Conservation (phyloP, 1,139 yeast species). For the Yamadazyma sp. region DNA sequence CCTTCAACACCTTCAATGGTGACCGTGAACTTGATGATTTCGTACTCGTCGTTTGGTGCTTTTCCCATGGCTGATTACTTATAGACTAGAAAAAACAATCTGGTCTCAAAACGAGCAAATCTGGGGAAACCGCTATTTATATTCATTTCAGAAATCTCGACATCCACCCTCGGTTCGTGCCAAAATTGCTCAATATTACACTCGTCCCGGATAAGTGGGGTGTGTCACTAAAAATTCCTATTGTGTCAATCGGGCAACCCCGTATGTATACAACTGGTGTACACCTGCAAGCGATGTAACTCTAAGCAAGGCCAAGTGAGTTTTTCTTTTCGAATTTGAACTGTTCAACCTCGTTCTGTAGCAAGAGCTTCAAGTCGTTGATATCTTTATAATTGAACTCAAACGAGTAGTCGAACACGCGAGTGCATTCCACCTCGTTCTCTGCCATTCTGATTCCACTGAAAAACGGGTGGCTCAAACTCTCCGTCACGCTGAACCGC, state of each 20-base stretch:
- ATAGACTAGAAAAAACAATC: too few relatives aligned
- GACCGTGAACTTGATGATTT: constrained; percentile 33
- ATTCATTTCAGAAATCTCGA: neutral
- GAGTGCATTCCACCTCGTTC: constrained; percentile 50
- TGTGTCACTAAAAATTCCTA: too few relatives aligned
- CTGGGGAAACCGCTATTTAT: constrained; percentile 1
- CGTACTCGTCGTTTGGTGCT: constrained; percentile 28
- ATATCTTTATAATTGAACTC: constrained; percentile 43
- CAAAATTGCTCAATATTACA: neutral
- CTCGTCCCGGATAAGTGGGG: neutral
- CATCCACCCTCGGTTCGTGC: constrained; percentile 1
- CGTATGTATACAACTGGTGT: too few relatives aligned
- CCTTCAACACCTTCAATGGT: constrained; percentile 33
- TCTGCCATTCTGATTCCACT: constrained; percentile 43
- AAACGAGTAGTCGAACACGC: constrained; percentile 60
- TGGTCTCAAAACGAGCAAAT: neutral
- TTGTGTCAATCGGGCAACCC: too few relatives aligned
- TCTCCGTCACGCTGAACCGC: constrained; percentile 49
- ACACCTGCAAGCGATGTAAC: too few relatives aligned
- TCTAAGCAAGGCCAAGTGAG: neutral
- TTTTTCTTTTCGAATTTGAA: constrained; percentile 21
- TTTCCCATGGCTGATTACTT: constrained; percentile 6
- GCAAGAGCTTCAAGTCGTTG: constrained; percentile 41
- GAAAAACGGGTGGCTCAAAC: constrained; percentile 55
- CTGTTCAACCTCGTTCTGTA: constrained; percentile 45